Base-by-base conservation (phyloP, 2,329 filamentous ascomycete species). In the Laburnicola sp. region DNA sequence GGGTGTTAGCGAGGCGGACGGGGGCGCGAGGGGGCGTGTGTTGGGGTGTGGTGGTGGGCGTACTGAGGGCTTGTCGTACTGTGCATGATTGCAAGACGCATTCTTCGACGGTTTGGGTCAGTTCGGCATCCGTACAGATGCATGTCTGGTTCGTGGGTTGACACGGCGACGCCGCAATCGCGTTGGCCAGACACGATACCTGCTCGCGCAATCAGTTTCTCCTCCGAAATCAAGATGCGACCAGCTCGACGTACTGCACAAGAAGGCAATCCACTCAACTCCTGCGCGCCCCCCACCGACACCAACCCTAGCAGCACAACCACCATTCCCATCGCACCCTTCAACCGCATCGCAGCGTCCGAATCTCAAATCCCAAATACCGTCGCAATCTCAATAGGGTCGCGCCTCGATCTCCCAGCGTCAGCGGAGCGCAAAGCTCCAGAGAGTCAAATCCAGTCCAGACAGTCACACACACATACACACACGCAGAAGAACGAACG, bases 21-120 rank as follows among this genome's bases (percentile, higher is more conserved):
- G 16, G 34, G 23, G 16, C 16, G 16, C 16, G 16, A 16, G 16
- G 1, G 16, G 16, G 16, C 16, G 16, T 16, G 16, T 16, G 16
- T 16, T 16, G 16, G 16, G 16, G 16, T 16, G 16, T 16, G 16
- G 16, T 16, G 27, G n/a, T 23, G 10, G 6, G 48, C 57, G 27
- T 48, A 60, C 57, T 50, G 36, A 62, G 45, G 7, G 28, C 38
- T 43, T 58, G 16, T 21, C 43, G 54, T n/a, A 54, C 8, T 3
- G 57, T 56, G 35, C 59, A 62, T 22, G 50, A 31, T 21, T 45
- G 21, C 22, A 52, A 21, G n/a, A 62, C 54, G 36, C 59, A 62
- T 4, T 9, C 35, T 27, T 59, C 53, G 1, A 58, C 53, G 21
- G 36, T 50, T 35, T 41, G 34, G 39, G 51, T 51, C 34, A 59